Base-by-base conservation (phyloP, 345 rosid species). In the Clausena lansium region DNA sequence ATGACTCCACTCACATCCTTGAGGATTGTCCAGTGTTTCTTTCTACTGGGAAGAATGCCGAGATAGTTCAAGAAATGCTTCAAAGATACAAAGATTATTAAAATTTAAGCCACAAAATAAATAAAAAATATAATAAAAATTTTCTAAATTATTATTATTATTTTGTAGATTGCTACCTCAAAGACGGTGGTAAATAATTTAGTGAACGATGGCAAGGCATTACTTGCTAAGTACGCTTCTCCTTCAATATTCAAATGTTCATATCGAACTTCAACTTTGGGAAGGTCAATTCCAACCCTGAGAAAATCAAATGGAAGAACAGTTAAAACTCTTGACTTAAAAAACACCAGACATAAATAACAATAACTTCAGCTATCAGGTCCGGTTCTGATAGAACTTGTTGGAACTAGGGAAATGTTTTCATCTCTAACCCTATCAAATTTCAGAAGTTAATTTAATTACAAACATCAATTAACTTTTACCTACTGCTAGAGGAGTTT, bases 1-100 rank as follows among this genome's bases (percentile, higher is more conserved):
- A 93, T 76, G 71, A 91, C 77, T 73, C 98, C 98, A 15, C 88
- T 89, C 36, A 89, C 85, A 79, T 91, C 89, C 8, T 83, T 88
- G 33, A 93, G 96, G 78, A 93, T 90, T 27, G 84, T 81, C 45
- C 88, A 65, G 27, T 77, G 87, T 82, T 71, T 87, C 83, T 87
- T 92, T 70, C 76, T 84, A 76, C 80, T 87, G 2, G 87, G 86
- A 70, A 89, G 71, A 70, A 93, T 39, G 32, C 79, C 83, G 7
- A 84, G 71, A 54, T 33, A 5, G 70, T 35, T 83, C 75, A 87
- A 59, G 30, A 83, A 4, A n/a, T 55, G 83, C 90, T 85, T 77
- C n/a, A 63, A 41, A 75, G 38, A 10, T 6, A 8, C 50, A 28
- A n/a, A 50, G 38, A 76, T 81, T 17, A 2, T 13, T 19, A 47